These are phyloP conservation scores for Aureobasidium sp. DNA, from an alignment of 2,329 filamentous ascomycete species.

Conservation along the genomic window DNA sequence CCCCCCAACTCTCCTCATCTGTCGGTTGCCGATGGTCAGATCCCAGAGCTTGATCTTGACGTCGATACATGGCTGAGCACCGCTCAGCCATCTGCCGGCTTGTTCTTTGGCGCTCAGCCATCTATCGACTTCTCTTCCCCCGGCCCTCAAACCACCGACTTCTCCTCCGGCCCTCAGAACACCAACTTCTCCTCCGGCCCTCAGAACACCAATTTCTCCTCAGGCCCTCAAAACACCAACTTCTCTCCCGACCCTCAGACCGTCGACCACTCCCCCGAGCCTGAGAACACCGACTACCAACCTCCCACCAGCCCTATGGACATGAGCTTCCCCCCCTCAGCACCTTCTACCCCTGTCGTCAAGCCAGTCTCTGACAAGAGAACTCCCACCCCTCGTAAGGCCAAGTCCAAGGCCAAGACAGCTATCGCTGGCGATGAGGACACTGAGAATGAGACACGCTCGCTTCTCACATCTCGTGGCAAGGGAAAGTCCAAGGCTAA, in stretches of 20 bases:
- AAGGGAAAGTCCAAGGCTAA: not conserved
- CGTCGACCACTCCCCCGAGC: too few relatives aligned
- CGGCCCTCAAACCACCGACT: too few relatives aligned
- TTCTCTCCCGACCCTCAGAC: too few relatives aligned
- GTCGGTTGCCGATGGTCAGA: not conserved
- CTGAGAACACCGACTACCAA: too few relatives aligned
- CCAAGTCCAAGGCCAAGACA: not conserved
- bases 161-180: too few relatives aligned
- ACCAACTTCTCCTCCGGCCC: too few relatives aligned
- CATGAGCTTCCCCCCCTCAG: not conserved
- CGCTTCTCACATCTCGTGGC: not conserved
- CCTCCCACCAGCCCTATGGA: not conserved
- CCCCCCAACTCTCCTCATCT: not conserved
- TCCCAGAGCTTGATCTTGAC: not conserved
- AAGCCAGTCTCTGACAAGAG: not conserved
- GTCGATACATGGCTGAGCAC: too few relatives aligned
- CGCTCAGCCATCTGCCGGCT: not conserved
- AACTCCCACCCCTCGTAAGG: not conserved
- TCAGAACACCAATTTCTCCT: too few relatives aligned
- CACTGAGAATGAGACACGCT: not conserved
- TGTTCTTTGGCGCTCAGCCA: not conserved
- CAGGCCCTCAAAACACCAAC: too few relatives aligned
- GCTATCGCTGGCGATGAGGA: not conserved
- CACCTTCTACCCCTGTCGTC: not conserved
- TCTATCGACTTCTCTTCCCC: too few relatives aligned